Conservation (phyloP, 345 rosid species). For the Populus tremula region DNA sequence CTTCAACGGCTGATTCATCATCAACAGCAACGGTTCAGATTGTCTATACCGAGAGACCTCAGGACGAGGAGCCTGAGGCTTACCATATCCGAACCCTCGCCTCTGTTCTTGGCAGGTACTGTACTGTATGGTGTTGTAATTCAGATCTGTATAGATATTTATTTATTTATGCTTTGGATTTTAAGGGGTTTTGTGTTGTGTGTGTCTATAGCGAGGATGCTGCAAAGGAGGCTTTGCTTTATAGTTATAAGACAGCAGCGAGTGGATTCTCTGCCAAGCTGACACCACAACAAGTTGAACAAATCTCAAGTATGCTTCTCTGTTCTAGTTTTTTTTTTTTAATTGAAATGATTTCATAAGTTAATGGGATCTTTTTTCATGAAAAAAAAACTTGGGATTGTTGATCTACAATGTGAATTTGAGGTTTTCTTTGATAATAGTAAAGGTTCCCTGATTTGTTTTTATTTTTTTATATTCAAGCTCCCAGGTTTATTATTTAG, state of each 20-base stretch:
- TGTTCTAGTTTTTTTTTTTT: neutral
- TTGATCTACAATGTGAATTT: neutral
- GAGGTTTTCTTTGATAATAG: no score
- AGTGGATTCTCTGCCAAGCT: slow-evolving; percentile 90
- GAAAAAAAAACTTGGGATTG: neutral
- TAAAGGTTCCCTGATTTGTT: no score
- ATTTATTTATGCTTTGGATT: neutral
- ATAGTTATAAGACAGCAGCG: slow-evolving; percentile 78
- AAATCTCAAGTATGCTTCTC: slow-evolving; percentile 53
- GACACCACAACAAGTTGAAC: slow-evolving; percentile 67
- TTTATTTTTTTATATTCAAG: neutral
- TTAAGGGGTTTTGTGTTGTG: neutral
- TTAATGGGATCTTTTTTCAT: neutral
- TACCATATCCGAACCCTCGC: slow-evolving; percentile 72
- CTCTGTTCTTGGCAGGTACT: slow-evolving; percentile 70
- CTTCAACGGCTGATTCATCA: slow-evolving; percentile 35
- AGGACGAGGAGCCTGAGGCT: slow-evolving; percentile 56
- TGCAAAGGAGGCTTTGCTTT: slow-evolving; percentile 71
- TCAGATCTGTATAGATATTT: neutral
- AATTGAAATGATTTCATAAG: neutral
- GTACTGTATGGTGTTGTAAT: no score
- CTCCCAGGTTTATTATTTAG: neutral
- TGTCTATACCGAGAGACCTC: slow-evolving; percentile 71
- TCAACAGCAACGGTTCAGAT: slow-evolving; percentile 61
- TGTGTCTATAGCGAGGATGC: slow-evolving; percentile 53